Evolutionary conservation across 352 stramenopile genomes (phyloP).

Genomic region (Peronospora destructor): DNA sequence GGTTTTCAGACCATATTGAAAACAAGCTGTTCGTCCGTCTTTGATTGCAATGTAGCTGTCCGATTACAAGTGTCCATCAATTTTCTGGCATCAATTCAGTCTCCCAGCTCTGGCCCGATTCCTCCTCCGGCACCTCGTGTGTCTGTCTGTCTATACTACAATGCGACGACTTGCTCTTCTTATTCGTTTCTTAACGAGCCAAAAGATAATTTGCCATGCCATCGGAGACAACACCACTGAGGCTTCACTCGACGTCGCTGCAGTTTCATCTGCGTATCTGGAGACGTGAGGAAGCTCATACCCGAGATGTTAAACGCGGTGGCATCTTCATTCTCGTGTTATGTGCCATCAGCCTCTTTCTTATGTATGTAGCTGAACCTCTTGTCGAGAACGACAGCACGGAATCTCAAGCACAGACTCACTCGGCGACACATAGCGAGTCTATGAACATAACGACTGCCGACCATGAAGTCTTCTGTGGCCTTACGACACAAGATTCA

Average conservation of each 20-base stretch:
- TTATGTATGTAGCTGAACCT: background rate
- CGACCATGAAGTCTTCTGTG: conserved; percentile 35
- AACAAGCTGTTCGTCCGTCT: background rate
- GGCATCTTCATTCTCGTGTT: no score
- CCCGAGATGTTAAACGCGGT: no score
- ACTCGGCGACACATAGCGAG: background rate
- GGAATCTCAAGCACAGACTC: no score
- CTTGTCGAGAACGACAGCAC: no score
- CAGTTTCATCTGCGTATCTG: no score
- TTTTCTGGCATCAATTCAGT: background rate
- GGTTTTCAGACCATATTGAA: conserved; percentile 12
- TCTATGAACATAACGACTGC: conserved; percentile 3
- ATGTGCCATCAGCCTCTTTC: background rate
- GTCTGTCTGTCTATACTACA: conserved; percentile 11
- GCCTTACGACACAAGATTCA: conserved; percentile 46
- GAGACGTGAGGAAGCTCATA: no score
- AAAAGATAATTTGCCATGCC: background rate
- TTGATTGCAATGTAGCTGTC: conserved; percentile 14
- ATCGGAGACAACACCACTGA: no score
- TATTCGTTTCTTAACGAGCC: conserved; percentile 9
- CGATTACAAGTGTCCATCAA: conserved; percentile 1
- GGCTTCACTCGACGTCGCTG: no score
- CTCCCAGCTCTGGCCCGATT: conserved; percentile 15
- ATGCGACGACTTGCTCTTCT: conserved; percentile 22
- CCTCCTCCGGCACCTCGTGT: conserved; percentile 10